These are phyloP conservation scores for Beauveria sp. DNA, from an alignment of 2,329 filamentous ascomycete species.

Conservation along the genomic window DNA sequence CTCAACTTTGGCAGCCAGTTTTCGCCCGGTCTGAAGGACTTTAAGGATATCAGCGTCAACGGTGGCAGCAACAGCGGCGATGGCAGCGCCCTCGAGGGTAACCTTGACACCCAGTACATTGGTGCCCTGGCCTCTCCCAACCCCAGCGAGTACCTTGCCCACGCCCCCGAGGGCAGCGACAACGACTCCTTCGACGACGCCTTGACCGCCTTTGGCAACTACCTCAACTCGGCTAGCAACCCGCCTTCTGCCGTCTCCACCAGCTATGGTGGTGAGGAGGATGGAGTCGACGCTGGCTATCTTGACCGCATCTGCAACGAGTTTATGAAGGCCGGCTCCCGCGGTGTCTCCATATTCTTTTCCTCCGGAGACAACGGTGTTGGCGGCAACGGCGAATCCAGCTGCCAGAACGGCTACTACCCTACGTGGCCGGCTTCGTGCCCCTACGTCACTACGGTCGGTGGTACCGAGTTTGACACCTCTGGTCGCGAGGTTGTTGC, in stretches of 20 bases:
- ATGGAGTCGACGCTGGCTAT: conserved; percentile 21
- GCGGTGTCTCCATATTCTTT: conserved; percentile 41
- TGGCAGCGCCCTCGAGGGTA: conserved; percentile 13
- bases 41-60: conserved; percentile 10
- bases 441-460: conserved; percentile 42
- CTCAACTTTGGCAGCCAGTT: conserved; percentile 4
- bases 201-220: conserved; percentile 8
- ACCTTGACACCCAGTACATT: conserved; percentile 14
- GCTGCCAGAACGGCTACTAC: conserved; percentile 18
- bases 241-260: conserved; percentile 37
- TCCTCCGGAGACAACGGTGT: conserved; percentile 24
- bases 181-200: conserved; percentile 8
- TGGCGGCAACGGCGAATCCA: conserved; percentile 17
- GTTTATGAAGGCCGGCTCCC: conserved; percentile 48
- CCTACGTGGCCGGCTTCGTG: conserved; percentile 33
- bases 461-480: conserved; percentile 31
- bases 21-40: conserved; percentile 4
- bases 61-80: conserved; percentile 9
- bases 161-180: conserved; percentile 2
- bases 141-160: conserved; percentile 11
- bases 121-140: conserved; percentile 11
- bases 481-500: conserved; percentile 4
- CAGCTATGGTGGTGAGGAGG: conserved; percentile 44
- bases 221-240: conserved; percentile 12
- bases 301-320: conserved; percentile 42